These are phyloP conservation scores for Mycena olivaceomarginata DNA, from an alignment of 768 basidiomycete genomes.

Conservation along the genomic window DNA sequence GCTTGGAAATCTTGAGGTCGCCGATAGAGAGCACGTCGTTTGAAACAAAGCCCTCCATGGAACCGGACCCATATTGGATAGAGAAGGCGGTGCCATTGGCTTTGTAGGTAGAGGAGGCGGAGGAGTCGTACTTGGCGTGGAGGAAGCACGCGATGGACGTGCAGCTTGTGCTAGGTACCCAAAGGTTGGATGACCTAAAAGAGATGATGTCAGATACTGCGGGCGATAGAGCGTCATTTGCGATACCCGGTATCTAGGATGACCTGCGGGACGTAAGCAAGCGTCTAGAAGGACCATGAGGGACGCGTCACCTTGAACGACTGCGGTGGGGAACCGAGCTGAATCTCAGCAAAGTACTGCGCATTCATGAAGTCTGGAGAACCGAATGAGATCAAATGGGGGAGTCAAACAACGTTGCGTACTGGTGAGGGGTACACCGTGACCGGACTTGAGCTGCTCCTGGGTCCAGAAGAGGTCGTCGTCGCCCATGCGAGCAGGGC, in stretches of 20 bases:
- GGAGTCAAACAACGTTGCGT: conserved; percentile 50
- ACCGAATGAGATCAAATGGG: conserved; percentile 22
- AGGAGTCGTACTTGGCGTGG: conserved; percentile 93
- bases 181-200: conserved; percentile 90
- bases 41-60: conserved; percentile 97
- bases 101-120: conserved; percentile 88
- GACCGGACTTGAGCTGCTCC: conserved; percentile 84
- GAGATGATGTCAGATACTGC: conserved; percentile 29
- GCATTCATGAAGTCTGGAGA: conserved; percentile 96
- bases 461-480: conserved; percentile 90
- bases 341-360: conserved; percentile 95
- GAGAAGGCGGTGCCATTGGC: conserved; percentile 92
- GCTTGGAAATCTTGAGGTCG: conserved; percentile 82
- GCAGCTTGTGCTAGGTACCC: conserved; percentile 91
- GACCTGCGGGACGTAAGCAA: conserved; percentile 85
- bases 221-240: neutral
- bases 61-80: conserved; percentile 96
- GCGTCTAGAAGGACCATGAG: conserved; percentile 21
- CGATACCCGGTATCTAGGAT: conserved; percentile 92
- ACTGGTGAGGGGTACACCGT: conserved; percentile 94
- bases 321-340: conserved; percentile 90
- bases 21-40: conserved; percentile 88
- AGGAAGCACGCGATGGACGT: conserved; percentile 96
- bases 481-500: conserved; percentile 60
- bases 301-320: conserved; percentile 64